phyloP scores from a whole-genome alignment of 2,329 filamentous ascomycete species.

The Fusarium mexicanum region DNA sequence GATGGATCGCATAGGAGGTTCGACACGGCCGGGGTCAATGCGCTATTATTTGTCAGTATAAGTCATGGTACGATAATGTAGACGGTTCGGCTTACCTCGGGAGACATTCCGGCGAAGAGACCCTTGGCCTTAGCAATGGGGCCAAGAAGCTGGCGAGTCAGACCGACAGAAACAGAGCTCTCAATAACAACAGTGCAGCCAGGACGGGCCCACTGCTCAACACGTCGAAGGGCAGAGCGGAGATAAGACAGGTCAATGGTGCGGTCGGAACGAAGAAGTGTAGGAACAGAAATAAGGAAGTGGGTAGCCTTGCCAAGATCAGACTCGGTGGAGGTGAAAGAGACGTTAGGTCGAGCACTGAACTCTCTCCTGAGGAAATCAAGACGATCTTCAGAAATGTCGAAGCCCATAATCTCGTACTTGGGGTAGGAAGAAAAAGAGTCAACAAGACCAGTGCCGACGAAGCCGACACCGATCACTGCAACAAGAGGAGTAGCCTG shows the following conservation, averaged over 20 bases:
- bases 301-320: slow-evolving; percentile 56
- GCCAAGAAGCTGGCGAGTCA: slow-evolving; percentile 60
- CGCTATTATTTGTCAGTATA: slow-evolving; percentile 45
- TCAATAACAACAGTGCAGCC: slow-evolving; percentile 62
- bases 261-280: slow-evolving; percentile 56
- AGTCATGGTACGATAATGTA: rapidly evolving
- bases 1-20: slow-evolving; percentile 54
- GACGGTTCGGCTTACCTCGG: slow-evolving; percentile 41
- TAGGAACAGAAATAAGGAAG: slow-evolving; percentile 64
- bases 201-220: slow-evolving; percentile 51
- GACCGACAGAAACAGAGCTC: slow-evolving; percentile 63
- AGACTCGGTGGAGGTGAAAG: slow-evolving; percentile 49
- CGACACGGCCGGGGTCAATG: slow-evolving; percentile 60
- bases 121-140: slow-evolving; percentile 53
- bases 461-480: slow-evolving; percentile 62
- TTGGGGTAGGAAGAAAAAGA: slow-evolving; percentile 49
- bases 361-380: slow-evolving; percentile 45
- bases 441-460: slow-evolving; percentile 58
- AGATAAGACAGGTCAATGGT: slow-evolving; percentile 59
- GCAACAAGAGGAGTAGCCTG: slow-evolving; percentile 50
- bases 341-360: slow-evolving; percentile 11
- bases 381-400: slow-evolving; percentile 54
- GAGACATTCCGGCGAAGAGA: slow-evolving; percentile 60
- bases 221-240: slow-evolving; percentile 52
- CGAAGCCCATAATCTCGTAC: slow-evolving; percentile 57